These are phyloP conservation scores for Diaporthe ilicicola DNA, from an alignment of 2,329 filamentous ascomycete species.

Conservation along the genomic window DNA sequence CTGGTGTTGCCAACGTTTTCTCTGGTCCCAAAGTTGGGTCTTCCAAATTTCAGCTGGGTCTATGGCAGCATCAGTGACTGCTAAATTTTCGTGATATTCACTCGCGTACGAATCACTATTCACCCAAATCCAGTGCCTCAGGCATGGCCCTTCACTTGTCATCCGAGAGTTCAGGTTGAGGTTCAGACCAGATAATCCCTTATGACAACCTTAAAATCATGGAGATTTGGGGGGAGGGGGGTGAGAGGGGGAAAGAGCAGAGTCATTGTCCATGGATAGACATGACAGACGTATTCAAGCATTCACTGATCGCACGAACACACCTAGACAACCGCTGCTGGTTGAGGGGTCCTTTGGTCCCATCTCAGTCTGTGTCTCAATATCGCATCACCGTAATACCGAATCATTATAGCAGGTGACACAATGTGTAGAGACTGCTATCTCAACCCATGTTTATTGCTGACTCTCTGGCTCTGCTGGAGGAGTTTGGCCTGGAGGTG, in stretches of 20 bases:
- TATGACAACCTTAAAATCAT: too few species aligned
- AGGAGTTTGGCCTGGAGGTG: too few species aligned
- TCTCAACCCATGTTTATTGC: too few species aligned
- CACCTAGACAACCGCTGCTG: background rate
- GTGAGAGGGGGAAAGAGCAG: background rate
- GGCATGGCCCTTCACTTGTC: background rate
- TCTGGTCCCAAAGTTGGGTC: too few species aligned
- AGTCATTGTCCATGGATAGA: too few species aligned
- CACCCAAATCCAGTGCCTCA: background rate
- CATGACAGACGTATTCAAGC: too few species aligned
- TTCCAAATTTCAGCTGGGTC: background rate
- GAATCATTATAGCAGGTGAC: background rate
- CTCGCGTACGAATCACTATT: background rate
- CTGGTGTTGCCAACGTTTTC: too few species aligned
- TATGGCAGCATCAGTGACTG: background rate
- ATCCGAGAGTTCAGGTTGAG: background rate
- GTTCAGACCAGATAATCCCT: background rate
- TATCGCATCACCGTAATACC: background rate
- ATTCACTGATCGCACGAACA: background rate
- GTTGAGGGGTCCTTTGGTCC: background rate
- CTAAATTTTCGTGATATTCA: background rate
- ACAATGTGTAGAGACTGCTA: background rate
- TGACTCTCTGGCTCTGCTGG: too few species aligned
- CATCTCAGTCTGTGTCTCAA: too few species aligned
- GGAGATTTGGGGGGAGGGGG: too few species aligned